A percentile compares a stretch with the other conserved stretches of the same genome.
Conservation (phyloP, 768 basidiomycete species). For the Mycena alexandri region DNA sequence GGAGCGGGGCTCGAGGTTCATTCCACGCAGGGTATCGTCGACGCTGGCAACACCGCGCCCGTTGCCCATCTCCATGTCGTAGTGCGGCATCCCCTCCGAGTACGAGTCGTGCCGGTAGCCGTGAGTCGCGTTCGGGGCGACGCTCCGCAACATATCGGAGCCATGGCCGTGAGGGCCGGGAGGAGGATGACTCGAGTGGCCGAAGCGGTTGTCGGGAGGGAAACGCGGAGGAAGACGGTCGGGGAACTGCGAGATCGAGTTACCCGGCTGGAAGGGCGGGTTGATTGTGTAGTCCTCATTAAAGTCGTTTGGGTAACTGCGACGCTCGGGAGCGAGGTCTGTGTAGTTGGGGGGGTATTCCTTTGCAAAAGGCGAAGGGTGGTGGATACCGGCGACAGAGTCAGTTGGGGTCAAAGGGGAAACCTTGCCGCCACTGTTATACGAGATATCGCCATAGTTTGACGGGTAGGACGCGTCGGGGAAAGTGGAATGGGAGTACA, state of each 20-base stretch:
- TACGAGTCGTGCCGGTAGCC: slow-evolving; percentile 62
- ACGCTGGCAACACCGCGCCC: slow-evolving; percentile 72
- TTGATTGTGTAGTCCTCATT: slow-evolving; percentile 62
- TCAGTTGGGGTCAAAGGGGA: slow-evolving; percentile 82
- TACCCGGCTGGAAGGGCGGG: slow-evolving; percentile 50
- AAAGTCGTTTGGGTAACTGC: slow-evolving; percentile 70
- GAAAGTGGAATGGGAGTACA: slow-evolving; percentile 73
- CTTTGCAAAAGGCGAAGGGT: slow-evolving; percentile 67
- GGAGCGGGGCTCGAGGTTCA: slow-evolving; percentile 71
- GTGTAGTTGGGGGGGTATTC: slow-evolving; percentile 71
- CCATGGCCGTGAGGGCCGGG: slow-evolving; percentile 61
- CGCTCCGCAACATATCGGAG: slow-evolving; percentile 73
- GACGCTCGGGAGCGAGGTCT: slow-evolving; percentile 73
- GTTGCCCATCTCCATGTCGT: slow-evolving; percentile 62
- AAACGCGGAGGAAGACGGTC: slow-evolving; percentile 68
- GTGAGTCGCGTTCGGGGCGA: slow-evolving; percentile 80
- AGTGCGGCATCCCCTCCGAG: slow-evolving; percentile 68
- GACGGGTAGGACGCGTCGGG: slow-evolving; percentile 70
- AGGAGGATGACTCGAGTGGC: slow-evolving; percentile 56
- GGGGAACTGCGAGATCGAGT: slow-evolving; percentile 68
- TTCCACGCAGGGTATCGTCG: slow-evolving; percentile 71
- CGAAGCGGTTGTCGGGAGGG: slow-evolving; percentile 65
- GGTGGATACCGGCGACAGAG: slow-evolving; percentile 68
- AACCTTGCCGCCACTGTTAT: slow-evolving; percentile 79
- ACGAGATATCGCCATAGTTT: slow-evolving; percentile 74